Evolutionary conservation across 2,329 filamentous ascomycete genomes (phyloP), one percentile per base, ranked within the genome.

Genomic region (Calonectria naviculata): DNA sequence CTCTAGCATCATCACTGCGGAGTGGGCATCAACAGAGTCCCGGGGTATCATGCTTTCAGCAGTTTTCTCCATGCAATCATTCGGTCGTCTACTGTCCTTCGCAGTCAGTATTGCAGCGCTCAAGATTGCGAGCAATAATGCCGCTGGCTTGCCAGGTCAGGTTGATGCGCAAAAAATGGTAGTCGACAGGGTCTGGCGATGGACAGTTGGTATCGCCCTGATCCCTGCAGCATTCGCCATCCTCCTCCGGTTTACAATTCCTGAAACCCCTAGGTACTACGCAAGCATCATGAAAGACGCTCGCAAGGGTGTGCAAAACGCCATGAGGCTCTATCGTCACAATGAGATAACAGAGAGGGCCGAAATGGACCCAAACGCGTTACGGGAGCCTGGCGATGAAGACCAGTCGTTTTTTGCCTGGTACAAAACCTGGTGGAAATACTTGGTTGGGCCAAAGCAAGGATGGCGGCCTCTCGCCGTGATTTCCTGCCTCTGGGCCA

Each of bases 401-500:
- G 56, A 61, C 28, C 21, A 17, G 12, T 44, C 56, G 10, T 28
- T 29, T 3, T 44, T 44, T 17, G 36, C 36, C 19, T 61, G 56
- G 56, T 61, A 61, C 38, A 61, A 44, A 9, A 31, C 56, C 28
- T 41, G 36, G 36, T 44, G 56, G 56, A n/a, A 63, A 13, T 68
- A 72, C 49, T 9, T 72, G 19, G 34, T 29, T 15, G 68, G 68
- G 5, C 63, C 62, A 5, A 70, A 66, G 15, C 62, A 64, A 56
- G 68, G 65, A 42, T 68, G 63, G 71, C 63, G 52, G 6, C 49
- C 60, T 3, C 46, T 71, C 1, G 29, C 52, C 9, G 26, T 71
- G 1, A 73, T 73, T 15, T 68, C 63, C 4, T 38, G 71, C 6
- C 68, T 73, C 13, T 73, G 71, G 71, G 71, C 62, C 4, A 60